Conservation (phyloP, 441 rosid genomes). For the Croton laevigatus region DNA sequence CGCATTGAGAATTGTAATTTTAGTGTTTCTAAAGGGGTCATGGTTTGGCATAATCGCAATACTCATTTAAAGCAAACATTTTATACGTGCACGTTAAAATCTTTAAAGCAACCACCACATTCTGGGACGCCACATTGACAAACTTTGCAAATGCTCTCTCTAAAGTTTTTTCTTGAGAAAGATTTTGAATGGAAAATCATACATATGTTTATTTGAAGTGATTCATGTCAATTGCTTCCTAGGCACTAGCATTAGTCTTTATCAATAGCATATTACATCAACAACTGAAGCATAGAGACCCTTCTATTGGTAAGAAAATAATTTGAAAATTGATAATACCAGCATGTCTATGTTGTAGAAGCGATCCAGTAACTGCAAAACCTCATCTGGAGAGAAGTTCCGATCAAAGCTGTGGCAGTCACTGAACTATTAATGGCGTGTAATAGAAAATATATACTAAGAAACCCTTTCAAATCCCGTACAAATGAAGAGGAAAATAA, state of each 20-base stretch:
- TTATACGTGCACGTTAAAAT: not conserved
- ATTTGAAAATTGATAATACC: slow-evolving; percentile 37
- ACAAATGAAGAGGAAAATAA: not conserved
- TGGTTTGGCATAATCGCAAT: not conserved
- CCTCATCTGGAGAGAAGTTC: slow-evolving; percentile 81
- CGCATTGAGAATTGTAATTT: not conserved
- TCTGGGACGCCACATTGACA: not conserved
- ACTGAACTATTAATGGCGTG: slow-evolving; percentile 17
- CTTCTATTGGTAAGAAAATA: not conserved
- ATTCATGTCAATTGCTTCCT: not conserved
- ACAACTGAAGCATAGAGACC: not conserved
- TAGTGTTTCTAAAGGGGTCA: not conserved
- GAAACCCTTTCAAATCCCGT: slow-evolving; percentile 1
- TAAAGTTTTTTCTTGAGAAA: not conserved
- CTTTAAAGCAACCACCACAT: not conserved
- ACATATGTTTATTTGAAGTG: not conserved
- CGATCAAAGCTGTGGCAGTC: slow-evolving; percentile 64
- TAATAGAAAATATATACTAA: slow-evolving; percentile 10
- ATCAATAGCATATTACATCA: not conserved
- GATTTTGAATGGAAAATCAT: not conserved
- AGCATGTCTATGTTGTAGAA: slow-evolving; percentile 94
- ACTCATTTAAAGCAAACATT: not conserved
- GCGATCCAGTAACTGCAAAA: slow-evolving; percentile 81
- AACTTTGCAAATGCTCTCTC: not conserved
- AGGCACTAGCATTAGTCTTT: not conserved